These are phyloP conservation scores for Hyaloscypha finlandica DNA, from an alignment of 495 filamentous ascomycete genomes.

Conservation along the genomic window DNA sequence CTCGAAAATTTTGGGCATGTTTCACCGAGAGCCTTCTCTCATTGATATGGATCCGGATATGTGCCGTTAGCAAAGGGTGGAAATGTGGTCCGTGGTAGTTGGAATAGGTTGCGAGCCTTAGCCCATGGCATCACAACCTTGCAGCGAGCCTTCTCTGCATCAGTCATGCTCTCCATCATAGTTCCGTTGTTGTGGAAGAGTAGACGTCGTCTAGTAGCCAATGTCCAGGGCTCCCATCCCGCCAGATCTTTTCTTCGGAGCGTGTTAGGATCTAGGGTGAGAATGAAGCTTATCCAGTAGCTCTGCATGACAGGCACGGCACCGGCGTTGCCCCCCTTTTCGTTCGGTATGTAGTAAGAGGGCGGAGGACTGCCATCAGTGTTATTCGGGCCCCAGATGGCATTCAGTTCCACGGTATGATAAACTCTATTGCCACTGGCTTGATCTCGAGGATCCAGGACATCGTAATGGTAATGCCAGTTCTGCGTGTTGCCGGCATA, in stretches of 20 bases:
- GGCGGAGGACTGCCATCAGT: constrained; percentile 38
- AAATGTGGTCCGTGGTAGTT: constrained; percentile 8
- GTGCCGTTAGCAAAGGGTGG: constrained; percentile 17
- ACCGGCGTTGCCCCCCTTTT: constrained; percentile 39
- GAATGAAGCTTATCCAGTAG: constrained; percentile 70
- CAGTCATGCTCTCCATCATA: constrained; percentile 20
- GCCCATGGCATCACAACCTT: constrained; percentile 14
- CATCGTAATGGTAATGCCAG: constrained; percentile 66
- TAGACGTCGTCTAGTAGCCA: not conserved
- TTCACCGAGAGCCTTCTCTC: not conserved
- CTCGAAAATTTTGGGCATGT: not conserved
- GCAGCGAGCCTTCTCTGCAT: constrained; percentile 14
- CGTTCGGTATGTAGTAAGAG: constrained; percentile 52
- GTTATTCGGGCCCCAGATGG: constrained; percentile 56
- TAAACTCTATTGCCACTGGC: constrained; percentile 55
- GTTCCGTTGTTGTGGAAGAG: constrained; percentile 16
- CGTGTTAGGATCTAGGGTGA: constrained; percentile 62
- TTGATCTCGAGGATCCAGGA: constrained; percentile 52
- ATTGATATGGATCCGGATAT: constrained; percentile 17
- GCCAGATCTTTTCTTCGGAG: constrained; percentile 43
- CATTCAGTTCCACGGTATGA: constrained; percentile 64
- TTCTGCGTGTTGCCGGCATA: constrained; percentile 38
- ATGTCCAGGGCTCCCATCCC: constrained; percentile 41
- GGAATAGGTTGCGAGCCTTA: constrained; percentile 14
- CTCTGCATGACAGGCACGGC: constrained; percentile 53